Percentiles rank a stretch among this genome's conserved stretches.
Conservation (phyloP, 306 rosid species). For the Fagus sylvatica region DNA sequence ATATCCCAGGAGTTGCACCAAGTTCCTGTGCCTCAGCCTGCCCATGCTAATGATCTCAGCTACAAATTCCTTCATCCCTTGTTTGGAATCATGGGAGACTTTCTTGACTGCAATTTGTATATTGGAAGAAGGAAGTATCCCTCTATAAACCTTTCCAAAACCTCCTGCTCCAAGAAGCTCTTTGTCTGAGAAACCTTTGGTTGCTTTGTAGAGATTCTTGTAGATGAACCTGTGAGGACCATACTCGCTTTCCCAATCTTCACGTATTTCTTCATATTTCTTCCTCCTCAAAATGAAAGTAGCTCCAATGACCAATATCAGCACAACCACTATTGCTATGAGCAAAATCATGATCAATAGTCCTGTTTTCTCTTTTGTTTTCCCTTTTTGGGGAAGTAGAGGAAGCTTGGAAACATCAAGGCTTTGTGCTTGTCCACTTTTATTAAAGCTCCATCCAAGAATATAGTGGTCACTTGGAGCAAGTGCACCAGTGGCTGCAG, state of each 20-base stretch:
- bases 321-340: background rate
- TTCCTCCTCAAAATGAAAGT: constrained; percentile 7
- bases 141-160: constrained; percentile 44
- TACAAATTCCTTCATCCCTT: constrained; percentile 39
- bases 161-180: constrained; percentile 40
- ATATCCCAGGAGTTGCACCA: constrained; percentile 34
- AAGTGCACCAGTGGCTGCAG: constrained; percentile 29
- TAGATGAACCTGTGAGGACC: constrained; percentile 38
- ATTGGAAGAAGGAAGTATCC: constrained; percentile 17
- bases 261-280: constrained; percentile 24
- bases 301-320: background rate
- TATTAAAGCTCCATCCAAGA: constrained; percentile 38
- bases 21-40: constrained; percentile 40
- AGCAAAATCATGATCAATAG: background rate
- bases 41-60: constrained; percentile 41
- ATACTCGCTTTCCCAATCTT: constrained; percentile 39
- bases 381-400: background rate
- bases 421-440: constrained; percentile 31
- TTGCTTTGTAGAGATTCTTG: constrained; percentile 29
- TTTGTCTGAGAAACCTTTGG: constrained; percentile 33
- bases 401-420: constrained; percentile 8
- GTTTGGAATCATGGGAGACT: constrained; percentile 31
- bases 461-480: constrained; percentile 16
- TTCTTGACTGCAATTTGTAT: constrained; percentile 33
- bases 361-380: background rate